These are phyloP conservation scores for Aureobasidium sp. DNA, from an alignment of 2,329 filamentous ascomycete species.

Conservation along the genomic window DNA sequence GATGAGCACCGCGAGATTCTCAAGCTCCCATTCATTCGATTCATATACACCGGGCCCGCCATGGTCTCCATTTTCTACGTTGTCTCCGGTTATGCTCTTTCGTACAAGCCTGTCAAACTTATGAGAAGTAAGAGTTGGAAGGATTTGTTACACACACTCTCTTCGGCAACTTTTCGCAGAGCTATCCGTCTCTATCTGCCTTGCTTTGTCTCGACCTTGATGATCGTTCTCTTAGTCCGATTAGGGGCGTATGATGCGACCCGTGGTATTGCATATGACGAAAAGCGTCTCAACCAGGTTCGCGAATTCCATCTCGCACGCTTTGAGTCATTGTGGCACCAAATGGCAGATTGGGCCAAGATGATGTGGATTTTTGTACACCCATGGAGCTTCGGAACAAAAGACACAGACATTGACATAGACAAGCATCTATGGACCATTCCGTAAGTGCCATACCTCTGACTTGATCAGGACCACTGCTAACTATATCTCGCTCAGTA, in stretches of 20 bases:
- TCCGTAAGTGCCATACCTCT: not conserved
- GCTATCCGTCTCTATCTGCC: conserved; percentile 22
- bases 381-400: conserved; percentile 12
- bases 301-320: conserved; percentile 16
- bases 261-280: conserved; percentile 17
- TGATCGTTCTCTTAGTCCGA: conserved; percentile 17
- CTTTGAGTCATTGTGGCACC: conserved; percentile 14
- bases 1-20: conserved; percentile 23
- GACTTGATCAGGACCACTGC: not conserved
- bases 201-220: conserved; percentile 19
- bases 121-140: conserved; percentile 23
- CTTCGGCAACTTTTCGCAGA: conserved; percentile 21
- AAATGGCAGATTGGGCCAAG: conserved; percentile 25
- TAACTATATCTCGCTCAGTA: conserved; percentile 30
- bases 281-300: conserved; percentile 13
- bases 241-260: conserved; percentile 17
- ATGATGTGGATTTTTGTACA: conserved; percentile 32
- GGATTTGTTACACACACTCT: conserved; percentile 22
- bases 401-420: conserved; percentile 2
- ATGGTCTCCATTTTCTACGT: conserved; percentile 58
- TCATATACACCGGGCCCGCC: conserved; percentile 49
- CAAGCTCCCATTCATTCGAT: conserved; percentile 48
- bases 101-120: conserved; percentile 32
- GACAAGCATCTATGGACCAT: conserved; percentile 57
- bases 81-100: conserved; percentile 55